Base-by-base conservation (phyloP, 495 filamentous ascomycete genomes). In the Terfezia boudieri region DNA sequence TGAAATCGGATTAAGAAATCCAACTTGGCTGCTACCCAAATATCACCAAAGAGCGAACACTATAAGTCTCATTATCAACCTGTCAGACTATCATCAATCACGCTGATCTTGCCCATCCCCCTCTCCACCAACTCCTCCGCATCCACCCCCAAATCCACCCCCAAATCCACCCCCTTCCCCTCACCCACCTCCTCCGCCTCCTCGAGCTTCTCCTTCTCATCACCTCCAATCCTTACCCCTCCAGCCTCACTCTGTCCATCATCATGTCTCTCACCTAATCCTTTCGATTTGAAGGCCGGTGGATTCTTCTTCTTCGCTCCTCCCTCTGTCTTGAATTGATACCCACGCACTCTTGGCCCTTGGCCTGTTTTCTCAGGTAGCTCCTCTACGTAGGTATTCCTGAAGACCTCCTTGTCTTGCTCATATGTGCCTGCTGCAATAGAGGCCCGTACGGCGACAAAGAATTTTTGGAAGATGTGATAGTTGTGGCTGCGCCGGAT, bases 281-380 rank as follows among this genome's bases (percentile, higher is more conserved):
- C 41, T 2, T 32, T 32, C 56, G 68, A 66, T 4, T 64, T 66
- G 56, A 75, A 94, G 0, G 77, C 75, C 7, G 75, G 71, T 9
- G 74, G 71, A 61, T 89, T 87, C 60, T 79, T 82, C 67, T 74
- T 81, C 22, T 69, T 65, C 55, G 82, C 77, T 10, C 74, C 71
- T n/a, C 71, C 71, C 20, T 78, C 74, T 51, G 78, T 73, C 62
- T 82, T 83, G 57, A 80, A 81, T 60, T 93, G 83, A 59, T 96
- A 92, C 22, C 89, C 89, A 59, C 89, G 76, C 43, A 87, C 71
- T 57, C 88, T 73, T 43, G 90, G 90, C 2, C 86, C 78, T 63
- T 82, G 73, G 6, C 86, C 89, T 0, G 75, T 85, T 38, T 76
- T 78, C 49, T 74, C 71, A 0, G 89, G 89, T 14, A 95, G 60